Conservation (phyloP, 2,329 filamentous ascomycete genomes). For the Orbilia brochopaga region DNA sequence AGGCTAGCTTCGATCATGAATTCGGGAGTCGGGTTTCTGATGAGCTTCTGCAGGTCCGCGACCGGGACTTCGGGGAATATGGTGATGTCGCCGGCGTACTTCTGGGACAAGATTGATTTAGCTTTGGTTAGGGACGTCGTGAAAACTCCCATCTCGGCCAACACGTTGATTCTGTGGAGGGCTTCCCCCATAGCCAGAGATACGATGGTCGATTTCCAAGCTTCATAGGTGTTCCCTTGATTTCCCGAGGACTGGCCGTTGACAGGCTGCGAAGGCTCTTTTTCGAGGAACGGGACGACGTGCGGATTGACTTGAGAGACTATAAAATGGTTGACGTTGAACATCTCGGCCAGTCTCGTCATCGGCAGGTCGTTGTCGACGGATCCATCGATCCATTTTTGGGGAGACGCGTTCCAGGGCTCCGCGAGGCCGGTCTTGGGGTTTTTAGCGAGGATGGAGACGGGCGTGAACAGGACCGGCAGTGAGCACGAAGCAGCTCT, state of each 20-base stretch:
- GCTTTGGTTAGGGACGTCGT: conserved; percentile 79
- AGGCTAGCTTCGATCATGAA: conserved; percentile 83
- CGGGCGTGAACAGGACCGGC: conserved; percentile 81
- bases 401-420: conserved; percentile 84
- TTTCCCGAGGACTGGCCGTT: conserved; percentile 10
- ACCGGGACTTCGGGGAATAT: conserved; percentile 82
- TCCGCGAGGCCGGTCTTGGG: conserved; percentile 76
- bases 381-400: conserved; percentile 90
- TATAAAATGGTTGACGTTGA: conserved; percentile 98
- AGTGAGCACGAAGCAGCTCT: conserved; percentile 89
- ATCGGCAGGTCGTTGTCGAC: conserved; percentile 94
- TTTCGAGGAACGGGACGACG: conserved; percentile 81
- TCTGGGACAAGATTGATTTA: conserved; percentile 81
- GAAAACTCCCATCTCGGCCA: conserved; percentile 80
- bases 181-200: conserved; percentile 78
- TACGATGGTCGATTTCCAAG: conserved; percentile 56
- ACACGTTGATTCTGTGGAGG: conserved; percentile 77
- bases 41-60: conserved; percentile 74
- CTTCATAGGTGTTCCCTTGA: conserved; percentile 19
- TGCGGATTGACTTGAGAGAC: conserved; percentile 97
- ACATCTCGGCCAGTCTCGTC: conserved; percentile 88
- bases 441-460: conserved; percentile 81
- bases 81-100: conserved; percentile 93
- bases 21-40: conserved; percentile 81
- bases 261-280: conserved; percentile 61